Conservation (phyloP, 2,329 filamentous ascomycete genomes). For the Colletotrichum kahawae region DNA sequence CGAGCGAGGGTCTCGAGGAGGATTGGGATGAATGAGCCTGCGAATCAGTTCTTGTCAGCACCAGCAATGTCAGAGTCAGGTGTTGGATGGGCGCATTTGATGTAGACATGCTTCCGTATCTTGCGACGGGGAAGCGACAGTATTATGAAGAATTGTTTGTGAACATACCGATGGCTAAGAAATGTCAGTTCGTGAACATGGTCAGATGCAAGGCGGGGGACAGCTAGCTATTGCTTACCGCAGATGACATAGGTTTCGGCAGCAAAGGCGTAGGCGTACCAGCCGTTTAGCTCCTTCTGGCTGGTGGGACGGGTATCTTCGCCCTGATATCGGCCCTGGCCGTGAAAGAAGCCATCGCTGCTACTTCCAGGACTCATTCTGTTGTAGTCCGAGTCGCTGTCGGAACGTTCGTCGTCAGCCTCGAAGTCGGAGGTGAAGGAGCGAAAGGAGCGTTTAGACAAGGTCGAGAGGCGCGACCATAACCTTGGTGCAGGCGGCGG, state of each 20-base stretch:
- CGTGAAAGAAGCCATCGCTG: constrained; percentile 41
- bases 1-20: constrained; percentile 91
- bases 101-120: neutral
- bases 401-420: constrained; percentile 72
- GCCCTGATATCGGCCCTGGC: constrained; percentile 66
- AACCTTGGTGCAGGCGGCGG: constrained; percentile 50
- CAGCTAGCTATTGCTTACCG: constrained; percentile 58
- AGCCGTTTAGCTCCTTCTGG: constrained; percentile 84
- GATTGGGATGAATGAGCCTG: constrained; percentile 94
- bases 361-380: constrained; percentile 42
- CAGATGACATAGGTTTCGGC: constrained; percentile 97
- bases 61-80: neutral
- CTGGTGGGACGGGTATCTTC: constrained; percentile 92
- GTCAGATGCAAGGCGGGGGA: neutral
- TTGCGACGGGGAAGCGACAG: neutral
- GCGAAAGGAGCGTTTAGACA: constrained; percentile 60
- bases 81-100: neutral
- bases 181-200: neutral
- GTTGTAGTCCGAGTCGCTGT: constrained; percentile 34
- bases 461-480: constrained; percentile 54
- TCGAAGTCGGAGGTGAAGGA: constrained; percentile 70
- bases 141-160: neutral
- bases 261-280: constrained; percentile 96
- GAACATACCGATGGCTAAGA: constrained; percentile 32
- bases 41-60: constrained; percentile 1